Evolutionary conservation across 2,329 filamentous ascomycete species (phyloP).

Genomic region (Fusarium buxicola): DNA sequence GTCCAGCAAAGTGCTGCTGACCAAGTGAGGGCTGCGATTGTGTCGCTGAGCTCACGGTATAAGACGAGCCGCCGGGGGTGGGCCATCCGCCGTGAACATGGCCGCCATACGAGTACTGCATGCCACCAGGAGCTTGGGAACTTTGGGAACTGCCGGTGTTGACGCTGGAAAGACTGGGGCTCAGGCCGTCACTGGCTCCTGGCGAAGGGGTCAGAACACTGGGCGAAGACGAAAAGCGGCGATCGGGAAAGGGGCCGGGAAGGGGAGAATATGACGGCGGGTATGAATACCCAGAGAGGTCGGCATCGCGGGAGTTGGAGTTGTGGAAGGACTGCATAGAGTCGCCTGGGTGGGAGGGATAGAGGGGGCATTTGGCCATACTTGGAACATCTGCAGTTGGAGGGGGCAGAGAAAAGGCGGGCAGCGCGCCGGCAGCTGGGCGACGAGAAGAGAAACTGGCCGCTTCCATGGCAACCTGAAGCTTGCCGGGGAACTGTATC

Average conservation of each 20-base stretch:
- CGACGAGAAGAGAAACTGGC: slow-evolving; percentile 51
- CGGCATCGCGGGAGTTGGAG: slow-evolving; percentile 41
- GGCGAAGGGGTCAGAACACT: slow-evolving; percentile 52
- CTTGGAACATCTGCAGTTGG: slow-evolving; percentile 53
- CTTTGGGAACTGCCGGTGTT: slow-evolving; percentile 69
- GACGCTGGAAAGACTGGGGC: slow-evolving; percentile 69
- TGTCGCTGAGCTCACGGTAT: slow-evolving; percentile 64
- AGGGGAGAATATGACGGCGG: slow-evolving; percentile 41
- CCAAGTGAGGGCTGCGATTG: slow-evolving; percentile 46
- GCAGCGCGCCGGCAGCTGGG: slow-evolving; percentile 49
- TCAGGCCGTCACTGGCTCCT: slow-evolving; percentile 71
- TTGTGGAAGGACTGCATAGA: slow-evolving; percentile 38
- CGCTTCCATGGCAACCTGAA: slow-evolving; percentile 47
- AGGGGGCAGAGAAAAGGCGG: slow-evolving; percentile 52
- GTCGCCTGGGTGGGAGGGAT: slow-evolving; percentile 36
- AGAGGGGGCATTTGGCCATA: slow-evolving; percentile 46
- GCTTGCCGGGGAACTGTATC: background rate
- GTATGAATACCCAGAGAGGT: slow-evolving; percentile 40
- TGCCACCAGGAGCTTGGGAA: slow-evolving; percentile 64
- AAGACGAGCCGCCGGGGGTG: slow-evolving; percentile 60
- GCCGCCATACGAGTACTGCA: slow-evolving; percentile 61
- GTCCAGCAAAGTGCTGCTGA: slow-evolving; percentile 46
- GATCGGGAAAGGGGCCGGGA: slow-evolving; percentile 45
- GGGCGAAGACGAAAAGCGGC: slow-evolving; percentile 45
- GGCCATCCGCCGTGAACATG: slow-evolving; percentile 70